These are phyloP conservation scores for Oxyria digyna DNA, from an alignment of 148 eudicot genomes.

Conservation along the genomic window DNA sequence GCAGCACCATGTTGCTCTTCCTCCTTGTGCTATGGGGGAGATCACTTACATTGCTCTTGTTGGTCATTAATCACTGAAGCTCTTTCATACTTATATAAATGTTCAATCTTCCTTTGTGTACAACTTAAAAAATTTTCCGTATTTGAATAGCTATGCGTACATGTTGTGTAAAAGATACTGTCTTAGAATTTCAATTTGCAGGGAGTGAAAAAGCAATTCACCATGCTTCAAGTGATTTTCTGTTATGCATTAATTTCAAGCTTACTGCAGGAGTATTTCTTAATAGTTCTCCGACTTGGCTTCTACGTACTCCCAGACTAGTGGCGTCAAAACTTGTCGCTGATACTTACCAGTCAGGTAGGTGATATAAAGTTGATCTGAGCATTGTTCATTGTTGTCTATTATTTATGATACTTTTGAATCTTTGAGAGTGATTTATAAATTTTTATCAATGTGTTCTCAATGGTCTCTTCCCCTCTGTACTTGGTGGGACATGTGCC, in stretches of 20 bases:
- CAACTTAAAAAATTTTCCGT: not conserved
- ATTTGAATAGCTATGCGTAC: not conserved
- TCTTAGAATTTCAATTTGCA: conserved; percentile 95
- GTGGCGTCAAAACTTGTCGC: conserved; percentile 97
- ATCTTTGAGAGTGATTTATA: conserved; percentile 2
- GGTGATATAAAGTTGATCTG: not conserved
- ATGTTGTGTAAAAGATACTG: conserved; percentile 62
- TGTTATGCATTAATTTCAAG: too few relatives aligned
- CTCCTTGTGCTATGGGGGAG: conserved; percentile 92
- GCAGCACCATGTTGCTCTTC: conserved; percentile 76
- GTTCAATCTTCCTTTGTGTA: not conserved
- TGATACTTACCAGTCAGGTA: conserved; percentile 99
- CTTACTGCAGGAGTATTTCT: too few relatives aligned
- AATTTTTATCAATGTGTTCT: conserved; percentile 67
- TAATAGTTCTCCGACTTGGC: conserved; percentile 47
- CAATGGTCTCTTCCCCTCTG: conserved; percentile 97
- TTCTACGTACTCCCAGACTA: conserved; percentile 94
- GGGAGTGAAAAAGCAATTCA: conserved; percentile 83
- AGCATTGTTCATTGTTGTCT: not conserved
- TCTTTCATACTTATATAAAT: conserved; percentile 2
- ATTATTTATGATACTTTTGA: not conserved
- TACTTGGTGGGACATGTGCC: conserved; percentile 99
- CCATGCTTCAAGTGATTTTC: conserved; percentile 86
- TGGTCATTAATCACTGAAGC: conserved; percentile 83
- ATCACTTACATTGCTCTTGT: conserved; percentile 75